These are phyloP conservation scores for Ustanciosporium gigantosporum DNA, from an alignment of 1,284 basidiomycete species.

Conservation along the genomic window DNA sequence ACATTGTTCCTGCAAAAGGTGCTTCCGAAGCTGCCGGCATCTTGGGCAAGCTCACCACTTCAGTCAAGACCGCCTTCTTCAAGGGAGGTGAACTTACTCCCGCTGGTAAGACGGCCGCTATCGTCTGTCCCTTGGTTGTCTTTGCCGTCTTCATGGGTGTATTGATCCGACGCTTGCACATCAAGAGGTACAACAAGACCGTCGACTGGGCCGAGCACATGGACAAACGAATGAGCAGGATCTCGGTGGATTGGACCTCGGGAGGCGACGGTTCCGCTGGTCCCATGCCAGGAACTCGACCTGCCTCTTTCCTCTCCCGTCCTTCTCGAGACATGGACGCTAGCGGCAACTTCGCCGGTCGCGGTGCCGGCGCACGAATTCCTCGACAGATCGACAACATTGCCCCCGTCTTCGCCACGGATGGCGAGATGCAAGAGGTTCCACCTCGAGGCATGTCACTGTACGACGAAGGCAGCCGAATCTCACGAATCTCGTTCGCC, in stretches of 20 bases:
- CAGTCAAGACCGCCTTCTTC: conserved; percentile 49
- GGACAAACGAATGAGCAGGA: conserved; percentile 58
- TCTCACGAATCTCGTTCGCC: conserved; percentile 46
- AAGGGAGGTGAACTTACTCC: conserved; percentile 42
- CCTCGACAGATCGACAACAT: conserved; percentile 44
- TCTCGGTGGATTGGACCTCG: conserved; percentile 53
- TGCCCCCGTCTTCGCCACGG: conserved; percentile 28
- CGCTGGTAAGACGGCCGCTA: conserved; percentile 54
- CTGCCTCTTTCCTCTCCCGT: conserved; percentile 43
- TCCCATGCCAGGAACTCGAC: conserved; percentile 46
- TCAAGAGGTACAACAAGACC: conserved; percentile 57
- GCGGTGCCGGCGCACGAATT: conserved; percentile 37
- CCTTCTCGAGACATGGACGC: conserved; percentile 37
- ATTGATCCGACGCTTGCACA: conserved; percentile 54
- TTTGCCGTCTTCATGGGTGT: conserved; percentile 42
- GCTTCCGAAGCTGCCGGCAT: conserved; percentile 31
- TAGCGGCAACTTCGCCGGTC: conserved; percentile 34
- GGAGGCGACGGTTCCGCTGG: conserved; percentile 54
- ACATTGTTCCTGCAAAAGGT: conserved; percentile 43
- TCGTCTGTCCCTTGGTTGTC: conserved; percentile 53
- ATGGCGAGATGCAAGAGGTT: conserved; percentile 47
- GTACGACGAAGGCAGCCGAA: conserved; percentile 41
- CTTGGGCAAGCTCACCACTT: conserved; percentile 35
- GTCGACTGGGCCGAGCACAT: conserved; percentile 58
- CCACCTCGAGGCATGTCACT: conserved; percentile 38